These are phyloP conservation scores for Lipomyces starkeyi DNA, from an alignment of 805 yeast genomes.

Conservation along the genomic window DNA sequence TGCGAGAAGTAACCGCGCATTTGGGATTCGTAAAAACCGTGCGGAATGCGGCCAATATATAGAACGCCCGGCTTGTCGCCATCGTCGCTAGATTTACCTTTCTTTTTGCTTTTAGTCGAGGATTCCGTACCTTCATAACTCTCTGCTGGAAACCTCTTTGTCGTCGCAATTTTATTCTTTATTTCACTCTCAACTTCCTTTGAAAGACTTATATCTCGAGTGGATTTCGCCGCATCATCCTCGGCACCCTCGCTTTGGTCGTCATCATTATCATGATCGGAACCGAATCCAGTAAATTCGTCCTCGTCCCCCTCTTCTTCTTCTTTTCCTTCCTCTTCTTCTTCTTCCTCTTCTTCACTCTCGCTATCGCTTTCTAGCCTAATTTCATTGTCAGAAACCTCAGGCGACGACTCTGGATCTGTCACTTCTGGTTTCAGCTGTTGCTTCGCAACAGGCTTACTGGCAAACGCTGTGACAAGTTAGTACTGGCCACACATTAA, in stretches of 20 bases:
- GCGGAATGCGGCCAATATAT: constrained; percentile 90
- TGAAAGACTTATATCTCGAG: constrained; percentile 22
- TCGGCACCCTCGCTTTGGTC: constrained; percentile 43
- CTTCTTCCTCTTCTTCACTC: constrained; percentile 11
- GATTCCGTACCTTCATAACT: constrained; percentile 18
- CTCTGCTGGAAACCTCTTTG: constrained; percentile 3
- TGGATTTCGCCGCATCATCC: constrained; percentile 30
- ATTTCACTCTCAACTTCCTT: constrained; percentile 22
- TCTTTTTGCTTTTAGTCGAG: constrained; percentile 25
- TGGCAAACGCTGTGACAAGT: constrained; percentile 4
- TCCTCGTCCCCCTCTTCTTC: constrained; percentile 4
- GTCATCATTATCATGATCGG: constrained; percentile 40
- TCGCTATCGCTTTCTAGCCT: background rate
- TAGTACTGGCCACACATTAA: background rate
- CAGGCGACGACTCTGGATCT: background rate
- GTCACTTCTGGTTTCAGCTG: background rate
- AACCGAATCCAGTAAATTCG: constrained; percentile 14
- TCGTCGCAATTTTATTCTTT: constrained; percentile 13
- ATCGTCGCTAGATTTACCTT: constrained; percentile 36
- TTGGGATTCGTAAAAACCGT: constrained; percentile 81
- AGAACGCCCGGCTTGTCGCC: constrained; percentile 52
- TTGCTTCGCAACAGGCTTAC: background rate
- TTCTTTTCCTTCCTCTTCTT: background rate
- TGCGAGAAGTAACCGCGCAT: constrained; percentile 82
- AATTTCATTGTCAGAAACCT: background rate